Conservation (phyloP, 306 rosid species). For the Mimosa bimucronata region DNA sequence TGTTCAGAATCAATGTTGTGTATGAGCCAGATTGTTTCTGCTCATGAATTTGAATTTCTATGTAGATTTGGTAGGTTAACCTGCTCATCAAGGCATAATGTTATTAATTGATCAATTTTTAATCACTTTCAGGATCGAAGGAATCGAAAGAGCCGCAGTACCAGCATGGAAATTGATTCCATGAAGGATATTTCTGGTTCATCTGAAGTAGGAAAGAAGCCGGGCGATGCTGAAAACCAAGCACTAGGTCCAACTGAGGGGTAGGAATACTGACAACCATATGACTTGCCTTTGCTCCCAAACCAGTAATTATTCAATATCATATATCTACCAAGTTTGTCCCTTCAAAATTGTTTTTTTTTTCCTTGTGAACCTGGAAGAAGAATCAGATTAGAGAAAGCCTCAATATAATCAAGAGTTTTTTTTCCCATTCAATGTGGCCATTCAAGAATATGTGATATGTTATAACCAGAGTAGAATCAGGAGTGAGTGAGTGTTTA, state of each 20-base stretch:
- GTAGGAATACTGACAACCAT: constrained; percentile 54
- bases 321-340: constrained; percentile 48
- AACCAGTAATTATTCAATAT: constrained; percentile 47
- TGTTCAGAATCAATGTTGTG: neutral
- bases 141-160: constrained; percentile 69
- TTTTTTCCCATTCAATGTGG: constrained; percentile 37
- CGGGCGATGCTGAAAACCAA: constrained; percentile 47
- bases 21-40: neutral
- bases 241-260: constrained; percentile 49
- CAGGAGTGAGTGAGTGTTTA: constrained; percentile 31
- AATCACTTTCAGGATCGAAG: constrained; percentile 77
- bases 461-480: constrained; percentile 35
- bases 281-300: constrained; percentile 33
- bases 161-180: constrained; percentile 77
- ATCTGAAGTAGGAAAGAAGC: constrained; percentile 49
- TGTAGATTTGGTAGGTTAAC: neutral
- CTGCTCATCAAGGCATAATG: constrained; percentile 15
- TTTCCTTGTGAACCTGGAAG: constrained; percentile 38
- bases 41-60: neutral
- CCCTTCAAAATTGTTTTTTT: constrained; percentile 24
- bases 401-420: constrained; percentile 42
- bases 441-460: constrained; percentile 43
- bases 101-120: constrained; percentile 10
- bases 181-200: constrained; percentile 61
- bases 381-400: constrained; percentile 47